A percentile compares a stretch with the other conserved stretches of the same genome.
phyloP scores from a whole-genome alignment of 768 basidiomycete genomes.

The Trametes sanguinea region DNA sequence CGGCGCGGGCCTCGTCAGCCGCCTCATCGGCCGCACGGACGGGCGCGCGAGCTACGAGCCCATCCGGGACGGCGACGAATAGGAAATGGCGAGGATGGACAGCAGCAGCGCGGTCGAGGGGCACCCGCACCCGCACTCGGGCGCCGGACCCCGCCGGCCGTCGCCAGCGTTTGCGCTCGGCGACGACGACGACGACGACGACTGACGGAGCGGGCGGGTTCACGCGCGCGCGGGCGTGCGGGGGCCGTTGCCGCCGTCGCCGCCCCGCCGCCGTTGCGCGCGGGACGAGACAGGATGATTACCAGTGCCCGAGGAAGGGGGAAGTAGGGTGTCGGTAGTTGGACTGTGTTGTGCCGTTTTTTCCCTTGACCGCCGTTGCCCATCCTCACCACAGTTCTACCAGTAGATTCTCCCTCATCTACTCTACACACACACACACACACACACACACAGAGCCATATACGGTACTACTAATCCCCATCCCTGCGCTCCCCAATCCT shows the following conservation, averaged over 20 bases:
- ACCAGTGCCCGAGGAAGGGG: conserved; percentile 1
- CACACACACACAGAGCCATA: conserved; percentile 5
- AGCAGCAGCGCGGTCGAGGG: conserved; percentile 32
- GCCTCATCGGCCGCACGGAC: conserved; percentile 47
- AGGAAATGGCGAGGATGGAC: conserved; percentile 59
- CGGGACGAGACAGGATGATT: conserved; percentile 21
- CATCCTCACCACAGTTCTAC: conserved; percentile 20
- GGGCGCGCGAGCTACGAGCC: conserved; percentile 47
- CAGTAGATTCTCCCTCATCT: background rate
- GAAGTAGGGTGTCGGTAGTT: conserved; percentile 19
- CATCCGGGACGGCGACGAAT: conserved; percentile 51
- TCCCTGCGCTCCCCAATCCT: conserved; percentile 11
- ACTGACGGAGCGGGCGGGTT: conserved; percentile 7
- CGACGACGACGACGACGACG: background rate
- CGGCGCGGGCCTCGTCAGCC: conserved; percentile 50
- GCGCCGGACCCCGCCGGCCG: conserved; percentile 20
- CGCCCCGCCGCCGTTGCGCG: background rate
- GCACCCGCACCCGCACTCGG: conserved; percentile 21
- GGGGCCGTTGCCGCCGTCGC: too few species aligned
- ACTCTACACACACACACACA: conserved; percentile 7
- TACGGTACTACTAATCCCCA: background rate
- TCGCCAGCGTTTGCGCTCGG: conserved; percentile 6
- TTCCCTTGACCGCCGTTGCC: conserved; percentile 19
- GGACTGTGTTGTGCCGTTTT: conserved; percentile 4
- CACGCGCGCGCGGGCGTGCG: background rate